Conservation (phyloP, 2,329 filamentous ascomycete species). For the Fusarium buharicum region DNA sequence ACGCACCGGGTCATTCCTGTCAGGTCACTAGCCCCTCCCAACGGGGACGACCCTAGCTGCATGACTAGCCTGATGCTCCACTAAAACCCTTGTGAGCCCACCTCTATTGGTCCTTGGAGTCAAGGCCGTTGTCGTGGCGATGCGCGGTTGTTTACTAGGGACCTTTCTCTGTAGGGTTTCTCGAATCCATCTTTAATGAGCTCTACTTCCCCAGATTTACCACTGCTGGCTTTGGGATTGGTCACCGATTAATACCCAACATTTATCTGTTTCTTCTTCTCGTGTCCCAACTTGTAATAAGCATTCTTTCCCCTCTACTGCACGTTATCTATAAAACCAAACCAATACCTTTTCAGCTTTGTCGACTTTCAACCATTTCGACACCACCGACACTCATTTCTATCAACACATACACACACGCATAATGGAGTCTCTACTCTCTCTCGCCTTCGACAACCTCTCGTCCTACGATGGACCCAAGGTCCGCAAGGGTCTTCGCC, state of each 20-base stretch:
- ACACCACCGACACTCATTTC: constrained; percentile 12
- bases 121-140: not conserved
- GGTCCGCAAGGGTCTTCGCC: constrained; percentile 91
- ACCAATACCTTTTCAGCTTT: constrained; percentile 8
- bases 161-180: not conserved
- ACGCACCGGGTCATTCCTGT: not conserved
- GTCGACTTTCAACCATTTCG: constrained; percentile 16
- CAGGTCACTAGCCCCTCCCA: not conserved
- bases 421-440: constrained; percentile 89
- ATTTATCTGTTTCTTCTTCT: constrained; percentile 18
- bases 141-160: not conserved
- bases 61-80: not conserved
- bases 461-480: constrained; percentile 91
- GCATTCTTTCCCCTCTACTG: constrained; percentile 1
- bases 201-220: not conserved
- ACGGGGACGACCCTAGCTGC: not conserved
- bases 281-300: constrained; percentile 8
- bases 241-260: constrained; percentile 8
- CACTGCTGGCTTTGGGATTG: constrained; percentile 11
- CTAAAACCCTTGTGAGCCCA: not conserved
- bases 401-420: constrained; percentile 2
- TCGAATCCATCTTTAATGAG: not conserved
- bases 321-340: not conserved
- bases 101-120: not conserved
- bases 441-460: constrained; percentile 94